These are phyloP conservation scores for Hyphopichia homilentoma DNA, from an alignment of 805 yeast species.

Conservation along the genomic window DNA sequence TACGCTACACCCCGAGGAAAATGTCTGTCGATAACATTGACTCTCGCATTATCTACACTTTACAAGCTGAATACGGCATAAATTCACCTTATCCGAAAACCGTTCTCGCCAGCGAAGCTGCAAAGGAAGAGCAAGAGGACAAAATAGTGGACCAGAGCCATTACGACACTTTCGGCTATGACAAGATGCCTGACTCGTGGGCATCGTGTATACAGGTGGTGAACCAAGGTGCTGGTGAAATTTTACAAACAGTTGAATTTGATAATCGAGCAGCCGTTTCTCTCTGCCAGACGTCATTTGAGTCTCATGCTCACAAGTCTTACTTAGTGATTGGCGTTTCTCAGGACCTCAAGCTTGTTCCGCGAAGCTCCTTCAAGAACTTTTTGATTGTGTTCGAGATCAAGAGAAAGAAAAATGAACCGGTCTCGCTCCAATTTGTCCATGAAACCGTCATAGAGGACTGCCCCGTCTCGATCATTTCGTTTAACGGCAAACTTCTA, in stretches of 20 bases:
- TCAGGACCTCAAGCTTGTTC: conserved; percentile 22
- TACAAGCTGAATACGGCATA: conserved; percentile 40
- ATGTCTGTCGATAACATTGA: conserved; percentile 35
- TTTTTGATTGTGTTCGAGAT: conserved; percentile 38
- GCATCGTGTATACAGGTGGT: conserved; percentile 54
- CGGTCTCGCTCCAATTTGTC: conserved; percentile 35
- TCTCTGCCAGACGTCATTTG: conserved; percentile 30
- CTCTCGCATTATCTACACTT: too few relatives aligned
- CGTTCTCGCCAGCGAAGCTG: conserved; percentile 2
- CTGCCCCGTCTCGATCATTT: conserved; percentile 44
- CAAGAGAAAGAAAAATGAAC: conserved; percentile 25
- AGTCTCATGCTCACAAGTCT: conserved; percentile 14
- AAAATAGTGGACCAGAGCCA: conserved; percentile 25
- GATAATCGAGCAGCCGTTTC: conserved; percentile 42
- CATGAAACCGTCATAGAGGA: conserved; percentile 59
- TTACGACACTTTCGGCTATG: conserved; percentile 46
- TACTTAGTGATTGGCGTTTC: conserved; percentile 48
- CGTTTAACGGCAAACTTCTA: conserved; percentile 56
- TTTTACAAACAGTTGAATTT: conserved; percentile 44
- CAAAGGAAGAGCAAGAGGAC: conserved; percentile 10
- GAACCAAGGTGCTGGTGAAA: conserved; percentile 26
- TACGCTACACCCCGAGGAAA: conserved; percentile 51
- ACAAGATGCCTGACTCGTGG: conserved; percentile 28
- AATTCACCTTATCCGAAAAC: conserved; percentile 23
- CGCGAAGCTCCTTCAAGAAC: conserved; percentile 19